phyloP scores from a whole-genome alignment of 768 basidiomycete genomes.

The Boletus vermiculosoides region DNA sequence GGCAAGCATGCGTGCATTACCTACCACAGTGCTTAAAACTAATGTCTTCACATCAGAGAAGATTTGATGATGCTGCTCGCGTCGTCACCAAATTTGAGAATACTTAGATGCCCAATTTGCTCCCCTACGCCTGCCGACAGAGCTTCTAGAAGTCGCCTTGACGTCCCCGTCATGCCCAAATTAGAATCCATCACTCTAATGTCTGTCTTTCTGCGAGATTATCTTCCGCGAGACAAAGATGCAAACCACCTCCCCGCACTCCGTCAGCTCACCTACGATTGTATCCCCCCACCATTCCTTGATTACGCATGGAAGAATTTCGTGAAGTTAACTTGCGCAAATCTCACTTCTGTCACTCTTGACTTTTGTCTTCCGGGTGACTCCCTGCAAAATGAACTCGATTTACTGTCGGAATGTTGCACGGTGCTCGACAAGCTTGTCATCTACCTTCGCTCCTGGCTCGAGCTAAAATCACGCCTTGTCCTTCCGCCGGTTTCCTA shows the following conservation, averaged over 20 bases:
- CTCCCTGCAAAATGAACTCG: constrained; percentile 24
- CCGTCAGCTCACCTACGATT: constrained; percentile 32
- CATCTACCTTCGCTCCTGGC: constrained; percentile 27
- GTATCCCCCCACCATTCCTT: constrained; percentile 31
- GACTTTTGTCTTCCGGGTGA: constrained; percentile 28
- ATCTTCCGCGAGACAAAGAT: constrained; percentile 28
- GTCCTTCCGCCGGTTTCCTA: constrained; percentile 26
- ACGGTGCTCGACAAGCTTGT: constrained; percentile 24
- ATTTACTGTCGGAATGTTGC: constrained; percentile 27
- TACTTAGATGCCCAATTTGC: constrained; percentile 30
- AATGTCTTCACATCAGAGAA: constrained; percentile 17
- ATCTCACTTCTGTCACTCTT: constrained; percentile 27
- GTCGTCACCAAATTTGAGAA: constrained; percentile 26
- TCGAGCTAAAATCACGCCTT: constrained; percentile 21
- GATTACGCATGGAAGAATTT: constrained; percentile 30
- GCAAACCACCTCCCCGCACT: constrained; percentile 30
- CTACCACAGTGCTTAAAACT: background rate
- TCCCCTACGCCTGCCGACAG: constrained; percentile 24
- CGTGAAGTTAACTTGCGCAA: constrained; percentile 24
- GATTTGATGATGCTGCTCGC: constrained; percentile 30
- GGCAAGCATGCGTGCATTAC: constrained; percentile 15
- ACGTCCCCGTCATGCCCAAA: constrained; percentile 29
- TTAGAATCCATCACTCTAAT: constrained; percentile 26
- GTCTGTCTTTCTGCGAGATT: constrained; percentile 31
- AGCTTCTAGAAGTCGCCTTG: constrained; percentile 16